Evolutionary conservation across 1,284 basidiomycete genomes (phyloP).

Genomic region (Xerocomus cyaneibrunnescens): DNA sequence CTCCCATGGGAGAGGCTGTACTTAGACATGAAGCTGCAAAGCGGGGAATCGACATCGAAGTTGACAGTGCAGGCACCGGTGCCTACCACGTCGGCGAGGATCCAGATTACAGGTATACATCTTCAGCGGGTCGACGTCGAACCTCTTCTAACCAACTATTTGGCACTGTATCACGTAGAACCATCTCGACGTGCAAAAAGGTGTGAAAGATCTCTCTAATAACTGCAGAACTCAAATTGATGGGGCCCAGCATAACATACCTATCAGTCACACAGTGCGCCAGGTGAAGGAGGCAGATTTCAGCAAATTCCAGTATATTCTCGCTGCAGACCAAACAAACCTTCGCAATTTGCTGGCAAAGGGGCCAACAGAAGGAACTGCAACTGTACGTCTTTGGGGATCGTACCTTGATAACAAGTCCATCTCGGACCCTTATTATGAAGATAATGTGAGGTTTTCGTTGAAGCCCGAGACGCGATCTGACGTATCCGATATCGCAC

Average conservation of each 20-base stretch:
- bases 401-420: conserved; percentile 64
- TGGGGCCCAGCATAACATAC: conserved; percentile 51
- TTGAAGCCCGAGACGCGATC: neutral
- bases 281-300: conserved; percentile 62
- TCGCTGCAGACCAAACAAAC: conserved; percentile 69
- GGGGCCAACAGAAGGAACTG: conserved; percentile 53
- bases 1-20: conserved; percentile 80
- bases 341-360: conserved; percentile 55
- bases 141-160: neutral
- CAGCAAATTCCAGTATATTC: conserved; percentile 63
- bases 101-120: conserved; percentile 65
- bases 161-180: conserved; percentile 45
- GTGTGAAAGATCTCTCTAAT: conserved; percentile 37
- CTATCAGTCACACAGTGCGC: conserved; percentile 59
- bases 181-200: conserved; percentile 60
- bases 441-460: conserved; percentile 49
- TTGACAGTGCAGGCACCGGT: conserved; percentile 74
- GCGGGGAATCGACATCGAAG: conserved; percentile 59
- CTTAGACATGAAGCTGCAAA: conserved; percentile 54
- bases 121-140: conserved; percentile 1
- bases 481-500: neutral
- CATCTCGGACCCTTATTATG: conserved; percentile 76
- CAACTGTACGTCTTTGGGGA: conserved; percentile 69
- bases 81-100: conserved; percentile 71
- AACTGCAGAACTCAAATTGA: conserved; percentile 1